phyloP scores from a whole-genome alignment of 306 rosid species.

The Malus domestica region DNA sequence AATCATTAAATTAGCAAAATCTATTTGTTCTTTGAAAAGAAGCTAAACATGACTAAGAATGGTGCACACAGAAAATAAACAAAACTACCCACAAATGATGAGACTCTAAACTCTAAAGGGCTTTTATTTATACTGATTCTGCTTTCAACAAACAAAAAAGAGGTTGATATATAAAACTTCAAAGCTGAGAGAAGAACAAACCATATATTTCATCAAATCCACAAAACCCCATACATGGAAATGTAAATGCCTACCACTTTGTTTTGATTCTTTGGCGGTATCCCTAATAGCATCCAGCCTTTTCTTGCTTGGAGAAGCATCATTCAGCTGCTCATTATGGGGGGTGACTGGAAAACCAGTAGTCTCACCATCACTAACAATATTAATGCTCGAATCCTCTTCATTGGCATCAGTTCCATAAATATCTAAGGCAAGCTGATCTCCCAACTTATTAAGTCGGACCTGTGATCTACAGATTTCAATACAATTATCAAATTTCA shows the following conservation, averaged over 20 bases:
- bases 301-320: slow-evolving; percentile 46
- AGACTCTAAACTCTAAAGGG: neutral
- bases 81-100: neutral
- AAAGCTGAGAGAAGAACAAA: neutral
- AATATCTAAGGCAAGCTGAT: slow-evolving; percentile 66
- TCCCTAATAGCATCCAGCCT: slow-evolving; percentile 36
- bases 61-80: neutral
- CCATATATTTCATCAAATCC: neutral
- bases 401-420: slow-evolving; percentile 51
- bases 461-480: slow-evolving; percentile 56
- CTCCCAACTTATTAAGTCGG: slow-evolving; percentile 70
- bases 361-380: slow-evolving; percentile 74
- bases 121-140: neutral
- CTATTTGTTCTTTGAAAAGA: neutral
- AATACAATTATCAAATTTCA: slow-evolving; percentile 18
- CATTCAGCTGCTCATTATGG: slow-evolving; percentile 40
- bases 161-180: neutral
- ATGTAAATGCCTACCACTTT: slow-evolving; percentile 33
- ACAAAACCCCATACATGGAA: neutral
- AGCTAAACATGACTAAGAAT: neutral
- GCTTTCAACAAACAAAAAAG: neutral
- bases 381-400: slow-evolving; percentile 76
- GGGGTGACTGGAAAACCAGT: slow-evolving; percentile 33
- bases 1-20: neutral
- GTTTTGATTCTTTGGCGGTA: slow-evolving; percentile 41